A percentile compares a stretch with the other conserved stretches of the same genome.
These are phyloP conservation scores for Candida chilensis DNA, from an alignment of 805 yeast genomes.

Conservation along the genomic window DNA sequence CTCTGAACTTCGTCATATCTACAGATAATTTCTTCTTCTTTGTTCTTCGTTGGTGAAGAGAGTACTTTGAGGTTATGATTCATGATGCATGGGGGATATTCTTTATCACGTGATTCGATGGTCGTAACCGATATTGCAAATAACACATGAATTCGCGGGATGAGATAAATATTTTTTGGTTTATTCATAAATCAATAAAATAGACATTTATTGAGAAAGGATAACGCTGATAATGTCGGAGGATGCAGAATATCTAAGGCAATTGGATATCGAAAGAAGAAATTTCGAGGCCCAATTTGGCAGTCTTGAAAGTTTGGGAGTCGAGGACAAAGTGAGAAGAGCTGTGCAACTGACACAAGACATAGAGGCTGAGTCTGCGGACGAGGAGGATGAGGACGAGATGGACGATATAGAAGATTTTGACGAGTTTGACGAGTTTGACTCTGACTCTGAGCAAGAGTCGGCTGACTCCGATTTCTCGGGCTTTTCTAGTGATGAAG, in stretches of 20 bases:
- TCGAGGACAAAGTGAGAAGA: constrained; percentile 30
- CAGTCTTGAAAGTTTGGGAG: constrained; percentile 43
- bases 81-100: not conserved
- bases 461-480: constrained; percentile 3
- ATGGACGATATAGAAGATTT: constrained; percentile 7
- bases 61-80: not conserved
- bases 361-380: not conserved
- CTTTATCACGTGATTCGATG: not conserved
- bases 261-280: constrained; percentile 43
- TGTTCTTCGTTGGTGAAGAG: no score
- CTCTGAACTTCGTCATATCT: constrained; percentile 83
- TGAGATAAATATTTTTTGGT: not conserved
- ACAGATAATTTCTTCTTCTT: no score
- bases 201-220: not conserved
- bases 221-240: constrained; percentile 3
- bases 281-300: constrained; percentile 64
- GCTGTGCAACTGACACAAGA: not conserved
- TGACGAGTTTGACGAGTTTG: constrained; percentile 13
- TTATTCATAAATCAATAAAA: not conserved
- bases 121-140: constrained; percentile 5
- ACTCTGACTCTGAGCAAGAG: constrained; percentile 9
- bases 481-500: constrained; percentile 7
- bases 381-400: constrained; percentile 2
- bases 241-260: constrained; percentile 21
- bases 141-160: not conserved